Conservation (phyloP, 345 rosid genomes). For the Trapa bicornis region DNA sequence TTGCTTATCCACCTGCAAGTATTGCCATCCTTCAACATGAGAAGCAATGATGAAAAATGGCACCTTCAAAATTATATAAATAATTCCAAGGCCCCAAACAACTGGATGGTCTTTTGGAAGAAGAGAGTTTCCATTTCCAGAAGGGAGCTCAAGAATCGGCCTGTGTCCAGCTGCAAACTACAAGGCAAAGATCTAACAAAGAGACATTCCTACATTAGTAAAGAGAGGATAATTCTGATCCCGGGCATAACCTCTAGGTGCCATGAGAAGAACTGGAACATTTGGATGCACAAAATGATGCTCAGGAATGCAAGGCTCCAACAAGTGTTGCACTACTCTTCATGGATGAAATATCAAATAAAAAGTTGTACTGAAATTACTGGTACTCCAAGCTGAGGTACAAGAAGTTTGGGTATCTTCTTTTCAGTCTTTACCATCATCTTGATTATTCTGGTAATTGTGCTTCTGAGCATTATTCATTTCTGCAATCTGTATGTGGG, state of each 20-base stretch:
- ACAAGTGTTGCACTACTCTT: not conserved
- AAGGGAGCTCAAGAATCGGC: not conserved
- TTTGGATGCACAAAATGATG: not conserved
- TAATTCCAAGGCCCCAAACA: not conserved
- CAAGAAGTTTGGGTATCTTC: not conserved
- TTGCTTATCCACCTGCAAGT: no score
- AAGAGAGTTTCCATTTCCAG: not conserved
- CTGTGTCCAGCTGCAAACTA: not conserved
- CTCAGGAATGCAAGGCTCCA: not conserved
- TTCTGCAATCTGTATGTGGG: constrained; percentile 57
- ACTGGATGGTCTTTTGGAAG: not conserved
- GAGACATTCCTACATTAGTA: not conserved
- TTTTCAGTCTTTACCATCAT: constrained; percentile 15
- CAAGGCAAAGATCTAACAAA: not conserved
- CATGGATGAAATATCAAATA: not conserved
- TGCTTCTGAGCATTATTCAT: constrained; percentile 69
- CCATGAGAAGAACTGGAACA: not conserved
- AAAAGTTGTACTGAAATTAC: no score
- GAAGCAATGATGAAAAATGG: not conserved
- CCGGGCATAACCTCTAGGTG: not conserved
- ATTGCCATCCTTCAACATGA: no score
- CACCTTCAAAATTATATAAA: not conserved
- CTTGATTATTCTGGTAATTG: constrained; percentile 40
- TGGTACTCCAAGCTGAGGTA: not conserved
- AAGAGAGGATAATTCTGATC: not conserved